Base-by-base conservation (phyloP, 805 yeast genomes). In the Wickerhamomyces pijperi region DNA sequence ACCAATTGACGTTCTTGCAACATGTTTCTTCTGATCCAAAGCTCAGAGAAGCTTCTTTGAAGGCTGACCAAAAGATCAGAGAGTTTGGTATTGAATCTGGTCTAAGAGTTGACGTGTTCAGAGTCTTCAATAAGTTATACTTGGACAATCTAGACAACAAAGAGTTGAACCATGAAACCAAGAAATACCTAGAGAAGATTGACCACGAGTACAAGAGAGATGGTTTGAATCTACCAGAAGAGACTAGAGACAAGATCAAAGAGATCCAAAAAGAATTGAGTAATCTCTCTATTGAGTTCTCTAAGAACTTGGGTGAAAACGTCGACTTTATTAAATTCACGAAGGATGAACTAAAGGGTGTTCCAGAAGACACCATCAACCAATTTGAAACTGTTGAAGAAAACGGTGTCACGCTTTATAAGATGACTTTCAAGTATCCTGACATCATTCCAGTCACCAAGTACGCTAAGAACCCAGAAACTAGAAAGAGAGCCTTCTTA, bases 341-440 rank as follows among this genome's bases (percentile, higher is more conserved):
- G 31, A 59, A 56, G 41, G 78, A 78, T 38, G 79, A 85, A 53
- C 65, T 85, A 34, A 72, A 67, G 9, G 95, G 95, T 32, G 81
- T 85, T 34, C 88, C 94, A 2, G 67, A 69, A 32, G 75, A 74
- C 41, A 74, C 74, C 3, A 48, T 82, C 46, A 68, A 67, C 16
- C 81, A 72, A 51, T 79, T 77, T 50, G 80, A 70, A 39, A 60
- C 58, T 41, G 61, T 64, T 19, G 60, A 61, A 28, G 60, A 59
- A 11, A 68, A 63, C 17, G 67, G 60, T 15, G 19, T n/a, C 4
- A 40, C 34, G 4, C 57, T 55, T 44, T 64, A 56, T 47, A 79
- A 79, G 53, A 80, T 85, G 67, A 80, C 92, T 2, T 82, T 74
- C 64, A 83, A 85, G 57, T 82, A 81, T 51, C 92, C 94, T 1